Base-by-base conservation (phyloP, 1,139 yeast genomes). In the Pichia terricola region DNA sequence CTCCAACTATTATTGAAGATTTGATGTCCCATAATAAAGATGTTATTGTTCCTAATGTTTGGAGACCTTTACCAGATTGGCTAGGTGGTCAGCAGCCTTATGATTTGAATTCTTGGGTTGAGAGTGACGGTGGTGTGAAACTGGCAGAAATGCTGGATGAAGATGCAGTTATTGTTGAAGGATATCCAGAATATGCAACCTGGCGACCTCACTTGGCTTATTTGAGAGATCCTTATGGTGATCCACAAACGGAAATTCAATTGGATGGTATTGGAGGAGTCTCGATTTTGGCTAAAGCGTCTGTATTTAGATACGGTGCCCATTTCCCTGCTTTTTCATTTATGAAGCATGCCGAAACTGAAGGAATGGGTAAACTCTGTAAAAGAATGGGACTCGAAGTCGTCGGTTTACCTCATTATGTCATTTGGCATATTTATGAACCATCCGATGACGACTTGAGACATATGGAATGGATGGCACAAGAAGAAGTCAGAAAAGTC, bases 391-490 rank as follows among this genome's bases (percentile, higher is more conserved):
- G 94, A 4, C 83, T 76, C 60, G 68, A 68, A 47, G 95, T 87
- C 32, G 86, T 87, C 42, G 96, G 96, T 0, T 70, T 86, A 53
- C 95, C 95, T 34, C 94, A 87, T 65, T 87, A 87, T 60, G 85
- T 89, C 1, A 73, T 87, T 38, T 86, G 95, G 95, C 89, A 81
- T 62, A 81, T 81, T 45, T 81, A 81, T 63, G 95, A 85, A 59
- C 89, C 94, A 38, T 84, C 95, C 62, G 94, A 83, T 59, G 96
- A 89, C 59, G 96, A 88, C 63, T 69, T 87, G 52, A 75, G 85
- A 65, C 95, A 87, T 60, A 87, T 87, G 95, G 95, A 84, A 61
- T 86, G 95, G 95, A 84, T 87, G 95, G 95, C 94, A 1, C 77
- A 84, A 56, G 95, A 87, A 63, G 95, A 87, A 62, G 79, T 78